Conservation (phyloP, 2,329 filamentous ascomycete genomes). For the Phialemoniopsis sp. region DNA sequence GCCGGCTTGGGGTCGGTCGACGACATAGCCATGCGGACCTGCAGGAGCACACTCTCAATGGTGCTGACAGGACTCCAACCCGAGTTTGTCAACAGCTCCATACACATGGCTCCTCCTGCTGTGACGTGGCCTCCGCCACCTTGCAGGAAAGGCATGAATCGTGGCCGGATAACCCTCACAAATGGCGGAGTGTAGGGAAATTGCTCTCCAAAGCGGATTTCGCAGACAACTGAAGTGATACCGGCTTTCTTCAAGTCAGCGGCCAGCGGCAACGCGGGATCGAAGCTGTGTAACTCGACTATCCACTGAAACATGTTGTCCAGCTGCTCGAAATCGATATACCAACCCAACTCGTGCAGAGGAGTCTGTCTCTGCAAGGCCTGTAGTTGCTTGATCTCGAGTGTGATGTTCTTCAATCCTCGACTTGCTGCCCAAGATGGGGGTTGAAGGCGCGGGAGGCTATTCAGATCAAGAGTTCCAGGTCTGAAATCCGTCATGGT, state of each 20-base stretch:
- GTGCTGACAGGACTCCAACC: slow-evolving; percentile 74
- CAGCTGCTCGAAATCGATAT: slow-evolving; percentile 64
- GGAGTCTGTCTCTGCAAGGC: slow-evolving; percentile 56
- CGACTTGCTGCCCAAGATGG: slow-evolving; percentile 60
- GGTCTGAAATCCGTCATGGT: slow-evolving; percentile 53
- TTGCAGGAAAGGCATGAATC: slow-evolving; percentile 65
- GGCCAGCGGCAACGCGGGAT: slow-evolving; percentile 62
- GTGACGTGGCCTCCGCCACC: slow-evolving; percentile 89
- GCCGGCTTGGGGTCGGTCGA: slow-evolving; percentile 67
- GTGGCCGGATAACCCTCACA: slow-evolving; percentile 75
- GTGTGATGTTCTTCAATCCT: slow-evolving; percentile 60
- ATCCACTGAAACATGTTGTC: slow-evolving; percentile 88
- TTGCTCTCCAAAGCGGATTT: slow-evolving; percentile 73
- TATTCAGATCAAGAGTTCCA: slow-evolving; percentile 57
- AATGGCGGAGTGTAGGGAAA: slow-evolving; percentile 82
- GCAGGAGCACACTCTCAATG: slow-evolving; percentile 76
- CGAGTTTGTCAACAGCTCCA: slow-evolving; percentile 78
- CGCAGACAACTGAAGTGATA: slow-evolving; percentile 68
- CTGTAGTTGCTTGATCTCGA: slow-evolving; percentile 60
- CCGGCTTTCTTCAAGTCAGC: slow-evolving; percentile 64
- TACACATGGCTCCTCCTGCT: slow-evolving; percentile 74
- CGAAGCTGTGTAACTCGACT: slow-evolving; percentile 82
- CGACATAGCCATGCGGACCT: slow-evolving; percentile 73
- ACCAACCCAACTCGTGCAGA: slow-evolving; percentile 76
- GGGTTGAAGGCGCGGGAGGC: slow-evolving; percentile 59